Percentiles rank a stretch among this genome's conserved stretches.
phyloP scores from a whole-genome alignment of 192 early-diverging fungal genomes.

The Mortierella alpina region DNA sequence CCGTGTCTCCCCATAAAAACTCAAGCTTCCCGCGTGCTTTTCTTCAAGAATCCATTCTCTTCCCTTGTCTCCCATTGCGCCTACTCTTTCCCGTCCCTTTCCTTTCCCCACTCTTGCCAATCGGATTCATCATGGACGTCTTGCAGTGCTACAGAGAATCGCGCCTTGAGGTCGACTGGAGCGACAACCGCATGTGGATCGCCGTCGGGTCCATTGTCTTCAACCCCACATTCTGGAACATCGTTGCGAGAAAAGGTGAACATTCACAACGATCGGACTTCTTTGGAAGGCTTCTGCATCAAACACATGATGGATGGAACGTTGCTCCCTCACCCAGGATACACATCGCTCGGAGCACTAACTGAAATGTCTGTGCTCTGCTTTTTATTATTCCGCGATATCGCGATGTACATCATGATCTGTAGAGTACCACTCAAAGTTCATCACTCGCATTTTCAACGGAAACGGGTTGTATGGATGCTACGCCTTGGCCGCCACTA shows the following conservation, averaged over 20 bases:
- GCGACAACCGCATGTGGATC: slow-evolving; percentile 74
- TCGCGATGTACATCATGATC: neutral
- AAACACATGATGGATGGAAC: no score
- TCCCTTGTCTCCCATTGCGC: neutral
- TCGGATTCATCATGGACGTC: slow-evolving; percentile 36
- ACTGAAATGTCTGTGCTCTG: neutral
- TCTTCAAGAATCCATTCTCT: neutral
- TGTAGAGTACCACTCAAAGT: slow-evolving; percentile 79
- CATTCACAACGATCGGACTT: neutral
- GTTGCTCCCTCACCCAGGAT: no score
- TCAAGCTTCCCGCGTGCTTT: no score
- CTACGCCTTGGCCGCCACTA: slow-evolving; percentile 82
- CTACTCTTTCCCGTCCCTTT: neutral
- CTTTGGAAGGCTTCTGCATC: neutral
- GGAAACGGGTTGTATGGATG: slow-evolving; percentile 79
- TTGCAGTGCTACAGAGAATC: slow-evolving; percentile 31
- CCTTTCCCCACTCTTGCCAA: neutral
- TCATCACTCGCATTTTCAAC: slow-evolving; percentile 75
- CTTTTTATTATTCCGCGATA: neutral
- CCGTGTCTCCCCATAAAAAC: neutral
- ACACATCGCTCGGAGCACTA: neutral
- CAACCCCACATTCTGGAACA: slow-evolving; percentile 93
- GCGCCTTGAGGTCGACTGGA: slow-evolving; percentile 63
- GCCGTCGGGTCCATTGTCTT: slow-evolving; percentile 80
- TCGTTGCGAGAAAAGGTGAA: slow-evolving; percentile 80